Percentiles rank a stretch among this genome's conserved stretches.
Conservation (phyloP, 2,329 filamentous ascomycete species). For the Zymoseptoria ardabiliae region DNA sequence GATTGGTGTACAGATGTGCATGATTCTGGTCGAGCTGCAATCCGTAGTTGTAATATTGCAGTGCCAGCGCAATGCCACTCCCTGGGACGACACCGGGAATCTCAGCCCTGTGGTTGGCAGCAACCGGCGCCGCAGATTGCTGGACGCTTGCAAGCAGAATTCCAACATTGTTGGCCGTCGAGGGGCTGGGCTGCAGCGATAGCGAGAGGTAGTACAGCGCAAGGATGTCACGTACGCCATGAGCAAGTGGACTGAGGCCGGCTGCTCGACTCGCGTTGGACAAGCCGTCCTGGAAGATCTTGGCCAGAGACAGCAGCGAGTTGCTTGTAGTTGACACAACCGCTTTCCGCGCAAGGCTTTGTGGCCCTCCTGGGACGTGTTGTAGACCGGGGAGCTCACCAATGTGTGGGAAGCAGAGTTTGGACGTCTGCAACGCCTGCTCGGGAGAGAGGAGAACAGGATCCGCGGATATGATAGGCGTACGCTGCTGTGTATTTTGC, state of each 20-base stretch:
- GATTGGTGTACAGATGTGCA: constrained; percentile 92
- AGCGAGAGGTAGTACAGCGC: constrained; percentile 92
- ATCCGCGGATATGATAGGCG: constrained; percentile 35
- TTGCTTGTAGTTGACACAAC: constrained; percentile 93
- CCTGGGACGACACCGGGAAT: constrained; percentile 77
- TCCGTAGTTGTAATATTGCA: constrained; percentile 94
- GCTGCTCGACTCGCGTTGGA: constrained; percentile 55
- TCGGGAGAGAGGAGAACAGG: constrained; percentile 78
- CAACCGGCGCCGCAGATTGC: constrained; percentile 46
- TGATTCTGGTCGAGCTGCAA: constrained; percentile 78
- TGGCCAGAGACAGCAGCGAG: constrained; percentile 84
- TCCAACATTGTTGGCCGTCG: constrained; percentile 95
- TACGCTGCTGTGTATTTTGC: constrained; percentile 24
- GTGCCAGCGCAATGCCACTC: constrained; percentile 77
- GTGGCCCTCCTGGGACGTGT: constrained; percentile 49
- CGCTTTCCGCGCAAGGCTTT: constrained; percentile 65
- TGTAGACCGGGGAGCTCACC: constrained; percentile 74
- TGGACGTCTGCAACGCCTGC: constrained; percentile 72
- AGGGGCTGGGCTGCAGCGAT: constrained; percentile 89
- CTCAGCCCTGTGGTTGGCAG: constrained; percentile 29
- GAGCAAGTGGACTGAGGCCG: constrained; percentile 38
- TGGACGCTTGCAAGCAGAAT: constrained; percentile 94
- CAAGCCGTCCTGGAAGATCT: constrained; percentile 96
- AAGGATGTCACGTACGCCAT: constrained; percentile 83
- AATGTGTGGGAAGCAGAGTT: constrained; percentile 68